phyloP scores from a whole-genome alignment of 1,139 yeast genomes.

The Candida mesenterica region DNA sequence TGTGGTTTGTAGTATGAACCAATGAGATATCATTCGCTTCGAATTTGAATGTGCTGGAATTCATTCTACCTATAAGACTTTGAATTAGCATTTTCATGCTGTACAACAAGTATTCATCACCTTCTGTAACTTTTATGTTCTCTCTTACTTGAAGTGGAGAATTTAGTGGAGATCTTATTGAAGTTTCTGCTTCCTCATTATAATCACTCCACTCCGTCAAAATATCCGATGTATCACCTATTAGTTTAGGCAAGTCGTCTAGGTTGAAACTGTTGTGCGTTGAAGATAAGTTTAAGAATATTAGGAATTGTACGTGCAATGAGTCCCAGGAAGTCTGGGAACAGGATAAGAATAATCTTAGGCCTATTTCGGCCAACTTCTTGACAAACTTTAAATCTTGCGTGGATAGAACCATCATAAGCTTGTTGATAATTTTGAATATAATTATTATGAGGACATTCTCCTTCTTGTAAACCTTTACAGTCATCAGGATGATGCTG shows the following conservation, averaged over 20 bases:
- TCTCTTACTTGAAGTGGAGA: no score
- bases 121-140: background rate
- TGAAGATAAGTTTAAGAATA: slow-evolving; percentile 34
- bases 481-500: slow-evolving; percentile 20
- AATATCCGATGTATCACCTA: slow-evolving; percentile 15
- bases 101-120: slow-evolving; percentile 16
- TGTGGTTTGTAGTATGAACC: slow-evolving; percentile 8
- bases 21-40: slow-evolving; percentile 21
- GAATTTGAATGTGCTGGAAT: slow-evolving; percentile 19
- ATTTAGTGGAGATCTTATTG: slow-evolving; percentile 9
- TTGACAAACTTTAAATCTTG: slow-evolving; percentile 31
- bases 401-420: slow-evolving; percentile 31
- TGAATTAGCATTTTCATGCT: slow-evolving; percentile 24
- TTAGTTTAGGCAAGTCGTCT: slow-evolving; percentile 17
- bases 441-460: slow-evolving; percentile 22
- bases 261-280: slow-evolving; percentile 18
- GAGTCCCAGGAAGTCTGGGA: slow-evolving; percentile 31
- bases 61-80: slow-evolving; percentile 18
- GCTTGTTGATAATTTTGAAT: slow-evolving; percentile 38
- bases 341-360: slow-evolving; percentile 25
- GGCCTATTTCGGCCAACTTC: slow-evolving; percentile 31
- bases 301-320: slow-evolving; percentile 32
- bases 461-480: slow-evolving; percentile 22
- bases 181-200: slow-evolving; percentile 9
- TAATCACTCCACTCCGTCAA: slow-evolving; percentile 7